Conservation (phyloP, 768 basidiomycete genomes). For the Cyclocybe cylindracea region DNA sequence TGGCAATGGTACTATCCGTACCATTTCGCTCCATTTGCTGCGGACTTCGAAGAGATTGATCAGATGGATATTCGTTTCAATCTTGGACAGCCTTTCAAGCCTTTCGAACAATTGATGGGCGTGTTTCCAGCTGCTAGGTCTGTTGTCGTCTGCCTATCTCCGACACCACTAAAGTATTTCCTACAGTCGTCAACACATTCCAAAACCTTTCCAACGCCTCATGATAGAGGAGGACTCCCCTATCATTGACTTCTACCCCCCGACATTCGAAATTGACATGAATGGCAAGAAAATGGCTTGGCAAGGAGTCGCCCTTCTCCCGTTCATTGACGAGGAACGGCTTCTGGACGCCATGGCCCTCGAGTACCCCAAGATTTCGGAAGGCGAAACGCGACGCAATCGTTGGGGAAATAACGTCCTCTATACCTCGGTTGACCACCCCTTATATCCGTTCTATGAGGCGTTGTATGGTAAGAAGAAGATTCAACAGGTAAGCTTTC, state of each 20-base stretch:
- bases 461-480: constrained; percentile 90
- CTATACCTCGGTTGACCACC: constrained; percentile 82
- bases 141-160: not conserved
- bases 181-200: constrained; percentile 83
- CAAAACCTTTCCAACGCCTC: constrained; percentile 77
- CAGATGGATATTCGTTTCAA: constrained; percentile 81
- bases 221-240: constrained; percentile 89
- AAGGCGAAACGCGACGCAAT: constrained; percentile 85
- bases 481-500: constrained; percentile 62
- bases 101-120: constrained; percentile 97
- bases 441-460: constrained; percentile 86
- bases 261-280: constrained; percentile 95
- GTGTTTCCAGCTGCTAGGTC: constrained; percentile 91
- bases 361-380: constrained; percentile 66
- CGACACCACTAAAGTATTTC: constrained; percentile 5
- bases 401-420: constrained; percentile 81
- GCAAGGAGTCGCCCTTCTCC: constrained; percentile 96
- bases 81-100: constrained; percentile 87
- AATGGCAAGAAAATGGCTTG: constrained; percentile 99
- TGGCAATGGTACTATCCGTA: constrained; percentile 99
- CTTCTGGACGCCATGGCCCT: constrained; percentile 82
- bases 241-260: constrained; percentile 95
- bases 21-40: constrained; percentile 97
- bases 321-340: constrained; percentile 89
- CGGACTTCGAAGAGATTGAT: constrained; percentile 82